These are phyloP conservation scores for Mortierella sp. DNA, from an alignment of 371 early-diverging fungal genomes.

Conservation along the genomic window DNA sequence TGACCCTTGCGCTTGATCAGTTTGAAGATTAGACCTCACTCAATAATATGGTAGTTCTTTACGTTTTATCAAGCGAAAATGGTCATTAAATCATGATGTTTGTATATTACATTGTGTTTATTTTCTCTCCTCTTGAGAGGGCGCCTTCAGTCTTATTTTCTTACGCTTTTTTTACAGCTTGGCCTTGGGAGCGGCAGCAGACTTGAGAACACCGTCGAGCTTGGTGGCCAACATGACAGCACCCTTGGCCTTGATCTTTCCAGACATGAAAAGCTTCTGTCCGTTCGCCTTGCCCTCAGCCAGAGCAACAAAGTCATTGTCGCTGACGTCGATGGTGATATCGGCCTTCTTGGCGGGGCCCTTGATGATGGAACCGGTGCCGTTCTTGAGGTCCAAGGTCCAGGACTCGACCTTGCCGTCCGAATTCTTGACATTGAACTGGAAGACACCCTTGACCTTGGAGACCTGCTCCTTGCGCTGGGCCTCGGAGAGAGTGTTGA, in stretches of 20 bases:
- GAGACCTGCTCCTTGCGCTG: conserved; percentile 55
- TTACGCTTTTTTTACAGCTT: conserved; percentile 59
- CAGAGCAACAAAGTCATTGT: conserved; percentile 87
- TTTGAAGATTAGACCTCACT: conserved; percentile 48
- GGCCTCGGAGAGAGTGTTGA: conserved; percentile 42
- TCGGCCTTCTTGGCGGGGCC: conserved; percentile 78
- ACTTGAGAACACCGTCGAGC: conserved; percentile 69
- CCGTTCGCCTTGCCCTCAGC: conserved; percentile 87
- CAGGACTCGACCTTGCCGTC: conserved; percentile 72
- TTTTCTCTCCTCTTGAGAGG: too few relatives aligned
- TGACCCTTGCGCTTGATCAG: conserved; percentile 75
- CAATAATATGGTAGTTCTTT: neutral
- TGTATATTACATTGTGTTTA: neutral
- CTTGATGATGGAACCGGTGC: conserved; percentile 62
- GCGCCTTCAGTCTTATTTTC: too few relatives aligned
- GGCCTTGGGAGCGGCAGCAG: conserved; percentile 57
- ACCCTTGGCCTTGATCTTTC: conserved; percentile 91
- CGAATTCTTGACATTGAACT: conserved; percentile 80
- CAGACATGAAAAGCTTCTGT: conserved; percentile 85
- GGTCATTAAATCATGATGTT: neutral
- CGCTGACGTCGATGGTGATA: conserved; percentile 70
- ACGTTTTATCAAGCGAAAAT: too few relatives aligned
- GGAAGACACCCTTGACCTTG: conserved; percentile 87
- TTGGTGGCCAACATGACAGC: conserved; percentile 83
- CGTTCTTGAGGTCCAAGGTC: conserved; percentile 81